Evolutionary conservation across 2,329 filamentous ascomycete genomes (phyloP).

Genomic region (Phialophora verrucosa): DNA sequence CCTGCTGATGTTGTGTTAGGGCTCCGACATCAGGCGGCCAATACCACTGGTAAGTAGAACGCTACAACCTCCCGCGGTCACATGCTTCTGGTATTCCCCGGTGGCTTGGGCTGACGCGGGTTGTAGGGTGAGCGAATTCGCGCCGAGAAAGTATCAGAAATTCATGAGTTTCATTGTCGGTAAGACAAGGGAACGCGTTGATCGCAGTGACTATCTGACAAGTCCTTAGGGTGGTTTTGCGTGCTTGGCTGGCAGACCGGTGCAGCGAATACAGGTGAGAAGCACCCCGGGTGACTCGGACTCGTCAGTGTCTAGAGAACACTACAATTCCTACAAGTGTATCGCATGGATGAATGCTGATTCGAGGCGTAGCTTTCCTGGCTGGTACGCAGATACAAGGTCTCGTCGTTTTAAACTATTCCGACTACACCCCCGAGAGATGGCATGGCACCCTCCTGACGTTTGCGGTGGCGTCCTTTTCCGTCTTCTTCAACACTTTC

Average conservation of each 20-base stretch:
- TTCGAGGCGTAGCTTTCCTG: conserved; percentile 44
- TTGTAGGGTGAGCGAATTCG: conserved; percentile 44
- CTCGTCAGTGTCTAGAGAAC: background rate
- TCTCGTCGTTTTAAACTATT: conserved; percentile 52
- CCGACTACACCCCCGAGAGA: conserved; percentile 47
- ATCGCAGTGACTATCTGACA: background rate
- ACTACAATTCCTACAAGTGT: background rate
- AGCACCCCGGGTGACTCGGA: background rate
- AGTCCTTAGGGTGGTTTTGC: conserved; percentile 42
- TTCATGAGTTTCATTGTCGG: conserved; percentile 45
- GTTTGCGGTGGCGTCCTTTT: conserved; percentile 48
- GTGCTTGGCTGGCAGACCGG: conserved; percentile 44
- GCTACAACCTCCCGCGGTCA: background rate
- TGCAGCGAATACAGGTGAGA: conserved; percentile 35
- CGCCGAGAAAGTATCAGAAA: conserved; percentile 44
- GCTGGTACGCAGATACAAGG: conserved; percentile 55
- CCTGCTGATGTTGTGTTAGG: conserved; percentile 36
- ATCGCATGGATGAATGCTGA: conserved; percentile 33
- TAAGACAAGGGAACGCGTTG: conserved; percentile 11
- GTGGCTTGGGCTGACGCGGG: background rate
- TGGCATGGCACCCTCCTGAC: conserved; percentile 55
- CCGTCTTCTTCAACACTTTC: conserved; percentile 52
- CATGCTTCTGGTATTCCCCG: background rate
- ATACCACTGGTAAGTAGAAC: conserved; percentile 41
- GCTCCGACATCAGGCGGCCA: conserved; percentile 49